phyloP scores from a whole-genome alignment of 2,329 filamentous ascomycete species.

The Claviceps monticola region DNA sequence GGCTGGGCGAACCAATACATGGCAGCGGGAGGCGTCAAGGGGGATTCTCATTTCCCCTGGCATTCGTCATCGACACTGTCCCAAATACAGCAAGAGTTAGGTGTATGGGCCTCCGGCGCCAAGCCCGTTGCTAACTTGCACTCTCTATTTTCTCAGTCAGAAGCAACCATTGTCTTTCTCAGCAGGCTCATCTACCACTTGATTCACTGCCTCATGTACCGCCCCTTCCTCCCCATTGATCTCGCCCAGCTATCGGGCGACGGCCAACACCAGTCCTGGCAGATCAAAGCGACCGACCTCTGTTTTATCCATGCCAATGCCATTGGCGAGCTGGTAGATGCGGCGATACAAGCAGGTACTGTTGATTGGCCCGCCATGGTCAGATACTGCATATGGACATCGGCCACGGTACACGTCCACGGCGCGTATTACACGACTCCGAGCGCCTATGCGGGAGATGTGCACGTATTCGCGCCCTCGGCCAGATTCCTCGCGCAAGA shows the following conservation, averaged over 20 bases:
- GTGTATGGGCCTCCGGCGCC: slow-evolving; percentile 72
- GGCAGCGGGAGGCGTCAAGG: slow-evolving; percentile 73
- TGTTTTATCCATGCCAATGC: slow-evolving; percentile 80
- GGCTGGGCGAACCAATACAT: slow-evolving; percentile 75
- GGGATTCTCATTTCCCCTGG: slow-evolving; percentile 85
- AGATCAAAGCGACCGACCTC: slow-evolving; percentile 79
- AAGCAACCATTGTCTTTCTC: slow-evolving; percentile 65
- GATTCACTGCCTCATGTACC: slow-evolving; percentile 75
- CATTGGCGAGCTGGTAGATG: slow-evolving; percentile 68
- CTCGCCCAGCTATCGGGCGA: slow-evolving; percentile 65
- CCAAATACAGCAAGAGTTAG: slow-evolving; percentile 72
- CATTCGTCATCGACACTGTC: slow-evolving; percentile 74
- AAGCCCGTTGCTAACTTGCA: slow-evolving; percentile 68
- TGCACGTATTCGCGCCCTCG: slow-evolving; percentile 47
- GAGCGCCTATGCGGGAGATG: slow-evolving; percentile 30
- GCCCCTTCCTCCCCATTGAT: slow-evolving; percentile 76
- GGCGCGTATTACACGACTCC: slow-evolving; percentile 61
- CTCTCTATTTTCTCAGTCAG: slow-evolving; percentile 59
- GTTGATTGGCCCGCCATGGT: slow-evolving; percentile 81
- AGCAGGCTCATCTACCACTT: slow-evolving; percentile 81
- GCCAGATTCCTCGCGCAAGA: slow-evolving; percentile 61
- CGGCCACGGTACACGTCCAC: slow-evolving; percentile 78
- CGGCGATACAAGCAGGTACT: slow-evolving; percentile 58
- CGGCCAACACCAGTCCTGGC: slow-evolving; percentile 82
- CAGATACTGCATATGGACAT: slow-evolving; percentile 75